Base-by-base conservation (phyloP, 176 grass and related monocot genomes). In the Oryza meyeriana region DNA sequence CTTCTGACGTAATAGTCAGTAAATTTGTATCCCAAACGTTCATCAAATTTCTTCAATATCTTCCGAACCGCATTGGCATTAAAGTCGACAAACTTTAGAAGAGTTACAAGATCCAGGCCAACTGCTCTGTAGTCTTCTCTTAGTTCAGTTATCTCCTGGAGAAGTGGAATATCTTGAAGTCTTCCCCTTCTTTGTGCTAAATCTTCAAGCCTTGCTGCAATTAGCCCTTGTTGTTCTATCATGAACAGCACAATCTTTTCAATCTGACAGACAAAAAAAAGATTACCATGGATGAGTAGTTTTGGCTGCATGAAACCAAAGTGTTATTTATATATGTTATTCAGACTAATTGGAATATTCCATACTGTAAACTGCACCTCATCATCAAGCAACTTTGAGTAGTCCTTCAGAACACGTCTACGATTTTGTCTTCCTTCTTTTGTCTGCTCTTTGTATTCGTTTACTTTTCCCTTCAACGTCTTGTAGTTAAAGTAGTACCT, bases 21-120 rank as follows among this genome's bases (percentile, higher is more conserved):
- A 57, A 91, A 91, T 25, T 79, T 87, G 42, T 80, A 81, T 5
- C 85, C 80, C 59, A 87, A 9, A 18, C 80, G 69, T 61, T 91
- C 86, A 77, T 91, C 85, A 17, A 91, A 91, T 18, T 91, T 91
- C 80, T 91, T 91, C 70, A 91, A 25, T 77, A 91, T 91, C 75
- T 84, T 91, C 2, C 89, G 75, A 50, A 91, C 66, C 1, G 85
- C 89, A 31, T 71, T 91, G 22, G 83, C 84, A 71, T 91, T 91
- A 58, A 87, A 73, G 4, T 91, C 84, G 27, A 91, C 85, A 84
- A 91, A 91, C 63, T 66, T 76, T 40, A 91, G 81, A 63, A 91
- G 85, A 40, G 71, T 91, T 6, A 91, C 76, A 41, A 91, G 75
- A 72, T 91, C 89, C 45, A 69, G 62, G 24, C 89, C 85, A 1